Conservation (phyloP, 2,329 filamentous ascomycete genomes). For the Verruconis gallopava region DNA sequence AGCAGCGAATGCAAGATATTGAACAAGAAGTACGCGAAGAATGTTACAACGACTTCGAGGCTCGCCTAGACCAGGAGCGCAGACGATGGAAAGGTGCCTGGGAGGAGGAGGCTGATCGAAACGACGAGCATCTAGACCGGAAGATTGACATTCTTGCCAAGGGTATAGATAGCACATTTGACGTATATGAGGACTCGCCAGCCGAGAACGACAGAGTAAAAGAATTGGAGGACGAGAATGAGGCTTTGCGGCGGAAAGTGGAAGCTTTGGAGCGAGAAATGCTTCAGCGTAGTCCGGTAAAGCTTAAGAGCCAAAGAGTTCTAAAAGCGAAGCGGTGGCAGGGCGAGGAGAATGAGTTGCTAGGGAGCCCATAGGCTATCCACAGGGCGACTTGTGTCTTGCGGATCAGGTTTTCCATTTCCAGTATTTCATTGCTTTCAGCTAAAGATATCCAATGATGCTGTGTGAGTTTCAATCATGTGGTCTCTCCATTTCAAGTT, state of each 20-base stretch:
- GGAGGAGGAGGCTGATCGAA: conserved; percentile 61
- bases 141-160: conserved; percentile 66
- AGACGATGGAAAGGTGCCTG: conserved; percentile 68
- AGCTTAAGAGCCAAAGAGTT: conserved; percentile 38
- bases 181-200: conserved; percentile 29
- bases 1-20: conserved; percentile 54
- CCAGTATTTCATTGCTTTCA: too few species aligned
- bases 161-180: conserved; percentile 23
- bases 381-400: too few species aligned
- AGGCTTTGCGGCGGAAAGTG: conserved; percentile 26
- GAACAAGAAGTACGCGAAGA: conserved; percentile 84
- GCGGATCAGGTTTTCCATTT: too few species aligned
- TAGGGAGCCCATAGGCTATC: conserved; percentile 5
- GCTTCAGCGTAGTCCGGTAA: conserved; percentile 26
- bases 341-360: conserved; percentile 15
- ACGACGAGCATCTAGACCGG: conserved; percentile 74
- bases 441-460: too few species aligned
- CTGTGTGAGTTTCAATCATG: too few species aligned
- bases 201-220: conserved; percentile 16
- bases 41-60: conserved; percentile 76
- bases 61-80: conserved; percentile 59
- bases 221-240: conserved; percentile 34
- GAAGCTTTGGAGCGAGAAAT: conserved; percentile 29
- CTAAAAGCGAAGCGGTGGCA: conserved; percentile 37
- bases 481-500: too few species aligned